These are phyloP conservation scores for Nigrograna mackinnonii DNA, from an alignment of 2,329 filamentous ascomycete genomes.

Conservation along the genomic window DNA sequence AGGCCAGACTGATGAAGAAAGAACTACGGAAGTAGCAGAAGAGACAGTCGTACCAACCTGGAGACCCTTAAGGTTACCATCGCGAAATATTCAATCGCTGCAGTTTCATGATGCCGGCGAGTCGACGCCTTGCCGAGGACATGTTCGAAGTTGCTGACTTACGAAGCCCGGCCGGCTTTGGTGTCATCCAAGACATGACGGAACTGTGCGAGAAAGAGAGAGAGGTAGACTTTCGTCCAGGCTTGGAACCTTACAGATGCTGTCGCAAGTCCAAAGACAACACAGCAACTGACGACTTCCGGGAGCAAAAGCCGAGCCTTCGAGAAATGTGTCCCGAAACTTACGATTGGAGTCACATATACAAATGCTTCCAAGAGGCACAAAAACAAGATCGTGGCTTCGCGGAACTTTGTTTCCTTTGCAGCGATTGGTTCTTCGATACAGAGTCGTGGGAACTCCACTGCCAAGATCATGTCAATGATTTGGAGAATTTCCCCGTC, in stretches of 20 bases:
- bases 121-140: conserved; percentile 1
- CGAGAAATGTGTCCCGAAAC: conserved; percentile 2
- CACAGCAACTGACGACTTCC: conserved; percentile 2
- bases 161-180: conserved; percentile 1
- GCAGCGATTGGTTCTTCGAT: conserved; percentile 18
- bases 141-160: conserved; percentile 4
- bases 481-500: conserved; percentile 20
- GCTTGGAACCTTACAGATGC: conserved; percentile 2
- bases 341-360: conserved; percentile 4
- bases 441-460: conserved; percentile 14
- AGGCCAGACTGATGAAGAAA: conserved; percentile 6
- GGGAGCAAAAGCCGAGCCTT: conserved; percentile 3
- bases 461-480: conserved; percentile 18
- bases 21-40: conserved; percentile 15
- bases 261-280: conserved; percentile 2
- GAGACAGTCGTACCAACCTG: conserved; percentile 9
- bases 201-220: conserved; percentile 3
- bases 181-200: conserved; percentile 2
- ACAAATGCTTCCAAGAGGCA: conserved; percentile 3
- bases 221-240: conserved; percentile 4
- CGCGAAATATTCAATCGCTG: conserved; percentile 9
- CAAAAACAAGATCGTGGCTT: conserved; percentile 6
- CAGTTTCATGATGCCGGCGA: conserved; percentile 2
- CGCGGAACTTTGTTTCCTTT: conserved; percentile 23
- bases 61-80: conserved; percentile 12